Evolutionary conservation across 768 basidiomycete species (phyloP).

Genomic region (Mycena chlorophos): DNA sequence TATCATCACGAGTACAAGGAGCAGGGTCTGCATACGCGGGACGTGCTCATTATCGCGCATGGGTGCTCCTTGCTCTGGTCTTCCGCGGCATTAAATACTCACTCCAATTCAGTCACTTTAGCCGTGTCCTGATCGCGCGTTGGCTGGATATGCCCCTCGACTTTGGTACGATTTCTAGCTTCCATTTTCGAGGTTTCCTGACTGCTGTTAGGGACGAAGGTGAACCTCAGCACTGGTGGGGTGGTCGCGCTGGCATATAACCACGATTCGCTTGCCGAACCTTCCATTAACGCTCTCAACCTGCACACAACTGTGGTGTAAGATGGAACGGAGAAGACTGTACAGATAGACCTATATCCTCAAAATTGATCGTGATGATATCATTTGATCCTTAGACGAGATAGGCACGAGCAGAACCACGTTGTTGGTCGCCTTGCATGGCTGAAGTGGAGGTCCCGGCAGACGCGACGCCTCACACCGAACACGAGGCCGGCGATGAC

Average conservation of each 20-base stretch:
- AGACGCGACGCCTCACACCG: conserved; percentile 29
- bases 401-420: conserved; percentile 1
- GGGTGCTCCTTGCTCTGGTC: conserved; percentile 37
- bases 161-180: conserved; percentile 43
- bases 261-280: conserved; percentile 76
- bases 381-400: not conserved
- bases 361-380: not conserved
- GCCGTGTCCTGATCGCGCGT: conserved; percentile 72
- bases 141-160: conserved; percentile 74
- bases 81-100: conserved; percentile 32
- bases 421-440: conserved; percentile 6
- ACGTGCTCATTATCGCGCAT: conserved; percentile 89
- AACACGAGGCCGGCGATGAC: conserved; percentile 31
- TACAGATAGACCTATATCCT: too few relatives aligned
- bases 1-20: conserved; percentile 72
- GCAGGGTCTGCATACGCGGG: conserved; percentile 63
- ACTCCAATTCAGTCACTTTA: conserved; percentile 53
- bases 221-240: conserved; percentile 83
- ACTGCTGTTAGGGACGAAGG: conserved; percentile 57
- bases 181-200: not conserved
- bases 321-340: not conserved
- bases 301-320: conserved; percentile 50
- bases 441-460: conserved; percentile 22
- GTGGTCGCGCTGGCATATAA: conserved; percentile 84
- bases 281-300: conserved; percentile 74